phyloP scores from a whole-genome alignment of 73 alveolate species.

The Blepharisma japonicum region DNA sequence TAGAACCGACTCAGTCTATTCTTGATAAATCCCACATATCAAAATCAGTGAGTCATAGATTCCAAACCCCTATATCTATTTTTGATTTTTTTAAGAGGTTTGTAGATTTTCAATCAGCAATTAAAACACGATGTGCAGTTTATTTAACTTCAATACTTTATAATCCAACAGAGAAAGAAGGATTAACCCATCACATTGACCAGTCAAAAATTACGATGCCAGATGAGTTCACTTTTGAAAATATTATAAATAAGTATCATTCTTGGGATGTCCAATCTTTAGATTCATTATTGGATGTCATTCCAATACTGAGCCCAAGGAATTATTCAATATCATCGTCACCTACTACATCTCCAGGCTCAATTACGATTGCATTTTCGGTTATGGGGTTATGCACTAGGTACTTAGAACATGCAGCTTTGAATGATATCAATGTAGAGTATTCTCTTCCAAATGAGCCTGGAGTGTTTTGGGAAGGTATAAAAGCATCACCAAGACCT shows the following conservation, averaged over 20 bases:
- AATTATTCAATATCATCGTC: constrained; percentile 15
- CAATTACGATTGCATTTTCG: background rate
- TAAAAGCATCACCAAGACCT: background rate
- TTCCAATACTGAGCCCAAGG: background rate
- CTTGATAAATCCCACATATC: background rate
- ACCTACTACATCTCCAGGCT: background rate
- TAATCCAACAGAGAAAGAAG: constrained; percentile 5
- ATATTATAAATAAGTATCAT: background rate
- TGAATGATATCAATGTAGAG: background rate
- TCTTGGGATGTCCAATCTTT: background rate
- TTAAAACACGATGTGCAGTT: background rate
- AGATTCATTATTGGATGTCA: background rate
- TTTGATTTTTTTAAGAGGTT: background rate
- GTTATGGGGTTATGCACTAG: constrained; percentile 21
- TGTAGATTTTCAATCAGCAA: background rate
- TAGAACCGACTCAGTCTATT: background rate
- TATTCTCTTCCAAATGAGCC: background rate
- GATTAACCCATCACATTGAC: background rate
- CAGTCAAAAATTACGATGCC: constrained; percentile 8
- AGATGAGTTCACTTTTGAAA: constrained; percentile 6
- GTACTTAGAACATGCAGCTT: background rate
- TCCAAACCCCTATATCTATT: background rate
- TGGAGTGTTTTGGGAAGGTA: constrained; percentile 15
- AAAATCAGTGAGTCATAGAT: background rate
- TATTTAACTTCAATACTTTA: background rate